These are phyloP conservation scores for Fusarium neocosmosporiellum DNA, from an alignment of 2,329 filamentous ascomycete genomes.

Conservation along the genomic window DNA sequence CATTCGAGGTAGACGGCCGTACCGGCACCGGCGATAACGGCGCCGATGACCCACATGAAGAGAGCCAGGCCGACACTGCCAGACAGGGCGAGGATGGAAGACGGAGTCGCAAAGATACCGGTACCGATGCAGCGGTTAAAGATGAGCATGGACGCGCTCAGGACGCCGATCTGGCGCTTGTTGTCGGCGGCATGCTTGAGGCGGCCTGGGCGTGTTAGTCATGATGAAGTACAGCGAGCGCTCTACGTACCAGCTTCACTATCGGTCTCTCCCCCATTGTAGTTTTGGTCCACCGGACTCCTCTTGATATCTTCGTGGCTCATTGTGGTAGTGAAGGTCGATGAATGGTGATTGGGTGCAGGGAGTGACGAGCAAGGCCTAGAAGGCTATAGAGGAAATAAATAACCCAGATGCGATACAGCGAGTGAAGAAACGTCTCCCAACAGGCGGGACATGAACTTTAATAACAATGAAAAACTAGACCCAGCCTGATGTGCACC, in stretches of 20 bases:
- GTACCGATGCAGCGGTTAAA: conserved; percentile 75
- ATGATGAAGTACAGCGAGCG: background rate
- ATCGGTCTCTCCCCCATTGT: conserved; percentile 29
- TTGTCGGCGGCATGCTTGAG: conserved; percentile 56
- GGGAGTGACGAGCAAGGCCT: background rate
- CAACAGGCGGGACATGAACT: conserved; percentile 10
- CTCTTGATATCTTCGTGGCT: conserved; percentile 35
- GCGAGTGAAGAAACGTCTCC: conserved; percentile 4
- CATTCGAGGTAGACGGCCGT: conserved; percentile 75
- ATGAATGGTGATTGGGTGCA: background rate
- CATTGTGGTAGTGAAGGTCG: conserved; percentile 30
- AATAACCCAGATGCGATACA: background rate
- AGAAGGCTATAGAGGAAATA: background rate
- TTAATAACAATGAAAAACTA: conserved; percentile 25
- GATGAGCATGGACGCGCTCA: conserved; percentile 68
- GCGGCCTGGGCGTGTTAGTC: conserved; percentile 37
- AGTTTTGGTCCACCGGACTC: conserved; percentile 24
- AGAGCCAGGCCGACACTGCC: conserved; percentile 72
- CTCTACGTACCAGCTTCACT: conserved; percentile 36
- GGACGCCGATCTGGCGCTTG: conserved; percentile 66
- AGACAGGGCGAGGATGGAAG: conserved; percentile 65
- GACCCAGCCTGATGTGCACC: background rate
- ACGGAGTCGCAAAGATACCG: conserved; percentile 74
- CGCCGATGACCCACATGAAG: conserved; percentile 72
- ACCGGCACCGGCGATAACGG: conserved; percentile 70